Conservation (phyloP, 495 filamentous ascomycete species). For the Pseudoneurospora amorphoporcata region DNA sequence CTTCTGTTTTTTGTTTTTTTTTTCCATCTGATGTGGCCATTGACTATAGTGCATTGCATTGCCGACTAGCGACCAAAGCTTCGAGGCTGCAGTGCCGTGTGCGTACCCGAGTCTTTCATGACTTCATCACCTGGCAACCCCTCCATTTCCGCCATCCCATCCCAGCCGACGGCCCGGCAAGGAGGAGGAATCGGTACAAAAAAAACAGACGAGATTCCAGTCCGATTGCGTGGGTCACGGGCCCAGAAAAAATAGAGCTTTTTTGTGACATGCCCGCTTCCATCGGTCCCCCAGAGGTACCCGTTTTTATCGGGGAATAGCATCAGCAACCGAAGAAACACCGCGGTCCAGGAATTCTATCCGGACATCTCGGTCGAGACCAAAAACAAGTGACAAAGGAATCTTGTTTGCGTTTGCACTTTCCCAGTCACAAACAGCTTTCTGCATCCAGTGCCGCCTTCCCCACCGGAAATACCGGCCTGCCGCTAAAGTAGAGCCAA, state of each 20-base stretch:
- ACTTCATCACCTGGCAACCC: neutral
- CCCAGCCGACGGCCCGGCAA: neutral
- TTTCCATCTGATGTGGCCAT: neutral
- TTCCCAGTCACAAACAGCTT: neutral
- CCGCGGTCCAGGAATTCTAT: neutral
- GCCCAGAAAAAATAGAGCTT: neutral
- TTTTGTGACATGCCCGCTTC: neutral
- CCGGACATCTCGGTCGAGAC: neutral
- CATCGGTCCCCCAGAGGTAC: neutral
- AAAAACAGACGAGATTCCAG: neutral
- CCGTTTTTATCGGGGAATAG: neutral
- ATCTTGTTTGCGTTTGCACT: neutral
- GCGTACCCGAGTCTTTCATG: neutral
- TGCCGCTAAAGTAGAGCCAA: neutral
- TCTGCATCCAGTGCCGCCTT: neutral
- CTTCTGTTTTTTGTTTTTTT: no score
- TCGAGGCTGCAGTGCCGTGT: neutral
- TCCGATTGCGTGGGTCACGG: neutral
- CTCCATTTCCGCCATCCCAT: neutral
- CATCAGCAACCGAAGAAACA: neutral
- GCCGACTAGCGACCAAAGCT: neutral
- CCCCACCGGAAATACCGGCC: neutral
- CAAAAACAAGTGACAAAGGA: neutral
- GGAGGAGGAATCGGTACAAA: neutral
- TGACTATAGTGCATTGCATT: neutral